Evolutionary conservation across 169 alveolate species (phyloP).

Genomic region (Plasmodium vivax): DNA sequence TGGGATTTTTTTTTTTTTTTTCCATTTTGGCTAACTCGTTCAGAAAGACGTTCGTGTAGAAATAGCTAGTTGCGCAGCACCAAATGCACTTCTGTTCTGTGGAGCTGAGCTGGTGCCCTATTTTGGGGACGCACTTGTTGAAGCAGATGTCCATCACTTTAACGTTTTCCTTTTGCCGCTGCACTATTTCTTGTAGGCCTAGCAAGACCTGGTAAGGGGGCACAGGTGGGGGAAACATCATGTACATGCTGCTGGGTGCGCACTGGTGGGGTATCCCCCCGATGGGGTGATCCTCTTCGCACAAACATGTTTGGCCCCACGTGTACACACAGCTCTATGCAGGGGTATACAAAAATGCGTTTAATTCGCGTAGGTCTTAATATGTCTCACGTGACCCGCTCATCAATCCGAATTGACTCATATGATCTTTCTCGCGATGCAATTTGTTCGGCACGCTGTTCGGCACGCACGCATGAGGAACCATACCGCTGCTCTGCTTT

Average conservation of each 20-base stretch:
- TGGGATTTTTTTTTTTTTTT: neutral
- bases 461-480: neutral
- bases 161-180: conserved; percentile 68
- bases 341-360: neutral
- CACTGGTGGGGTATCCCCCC: neutral
- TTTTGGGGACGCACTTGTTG: conserved; percentile 68
- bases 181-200: conserved; percentile 61
- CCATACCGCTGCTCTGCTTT: conserved; percentile 63
- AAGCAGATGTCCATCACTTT: conserved; percentile 72
- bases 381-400: neutral
- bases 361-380: neutral
- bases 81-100: conserved; percentile 65
- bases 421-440: neutral
- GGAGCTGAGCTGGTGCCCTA: conserved; percentile 36
- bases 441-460: neutral
- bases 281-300: neutral
- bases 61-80: conserved; percentile 71
- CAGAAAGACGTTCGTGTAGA: conserved; percentile 64
- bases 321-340: neutral
- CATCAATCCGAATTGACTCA: neutral
- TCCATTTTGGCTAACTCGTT: conserved; percentile 36
- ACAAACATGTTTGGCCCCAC: neutral
- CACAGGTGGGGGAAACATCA: neutral
- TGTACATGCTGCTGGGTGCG: neutral
- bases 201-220: conserved; percentile 20